Percentiles rank a stretch among this genome's conserved stretches.
These are phyloP conservation scores for Rhizomucor pusillus DNA, from an alignment of 371 early-diverging fungal species.

Conservation along the genomic window DNA sequence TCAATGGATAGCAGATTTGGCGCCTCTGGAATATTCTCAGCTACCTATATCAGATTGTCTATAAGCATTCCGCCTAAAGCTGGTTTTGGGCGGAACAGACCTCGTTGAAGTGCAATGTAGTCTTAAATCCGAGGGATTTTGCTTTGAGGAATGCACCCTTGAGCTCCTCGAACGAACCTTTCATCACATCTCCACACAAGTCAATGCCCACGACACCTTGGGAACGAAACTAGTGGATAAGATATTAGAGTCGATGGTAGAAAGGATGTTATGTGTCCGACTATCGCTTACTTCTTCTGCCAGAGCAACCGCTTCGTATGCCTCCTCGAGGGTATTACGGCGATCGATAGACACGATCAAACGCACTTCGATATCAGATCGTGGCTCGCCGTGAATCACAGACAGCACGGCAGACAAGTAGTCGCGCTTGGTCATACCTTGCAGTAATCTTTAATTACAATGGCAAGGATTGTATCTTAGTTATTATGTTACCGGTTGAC, in stretches of 20 bases:
- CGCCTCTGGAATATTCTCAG: slow-evolving; percentile 44
- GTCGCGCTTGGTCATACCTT: slow-evolving; percentile 53
- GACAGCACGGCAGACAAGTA: slow-evolving; percentile 50
- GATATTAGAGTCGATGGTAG: no score
- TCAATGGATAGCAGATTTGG: slow-evolving; percentile 32
- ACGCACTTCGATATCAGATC: slow-evolving; percentile 42
- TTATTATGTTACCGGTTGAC: slow-evolving; percentile 28
- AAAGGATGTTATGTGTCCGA: no score
- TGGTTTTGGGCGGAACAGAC: slow-evolving; percentile 10
- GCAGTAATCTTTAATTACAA: not conserved
- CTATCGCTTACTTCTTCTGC: slow-evolving; percentile 23
- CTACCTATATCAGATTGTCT: slow-evolving; percentile 10
- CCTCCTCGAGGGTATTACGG: slow-evolving; percentile 48
- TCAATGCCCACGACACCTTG: slow-evolving; percentile 61
- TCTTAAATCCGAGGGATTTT: slow-evolving; percentile 40
- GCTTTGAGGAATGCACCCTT: slow-evolving; percentile 55
- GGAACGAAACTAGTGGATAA: slow-evolving; percentile 19
- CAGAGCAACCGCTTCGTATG: slow-evolving; percentile 53
- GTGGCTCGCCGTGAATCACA: slow-evolving; percentile 28
- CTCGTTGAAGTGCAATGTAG: slow-evolving; percentile 65
- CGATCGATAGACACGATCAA: slow-evolving; percentile 60
- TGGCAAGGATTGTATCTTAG: not conserved
- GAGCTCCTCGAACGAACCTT: slow-evolving; percentile 40
- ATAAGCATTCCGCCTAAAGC: not conserved
- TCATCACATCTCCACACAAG: slow-evolving; percentile 59